Base-by-base conservation (phyloP, 129 eudicot genomes). In the Lactuca saligna region DNA sequence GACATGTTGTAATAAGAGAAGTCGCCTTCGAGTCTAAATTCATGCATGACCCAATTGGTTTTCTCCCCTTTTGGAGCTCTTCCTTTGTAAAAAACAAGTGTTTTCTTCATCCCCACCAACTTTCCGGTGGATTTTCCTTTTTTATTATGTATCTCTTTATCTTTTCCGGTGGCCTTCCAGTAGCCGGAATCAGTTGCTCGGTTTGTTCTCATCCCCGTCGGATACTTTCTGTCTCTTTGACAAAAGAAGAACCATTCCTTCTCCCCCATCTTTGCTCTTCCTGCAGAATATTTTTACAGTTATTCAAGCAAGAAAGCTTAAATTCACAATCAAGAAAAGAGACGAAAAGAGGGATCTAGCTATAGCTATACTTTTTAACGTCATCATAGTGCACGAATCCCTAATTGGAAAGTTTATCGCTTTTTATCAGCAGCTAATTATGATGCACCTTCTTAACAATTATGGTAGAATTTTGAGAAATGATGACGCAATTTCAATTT, bases 161-260 rank as follows among this genome's bases (percentile, higher is more conserved):
- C 97, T 68, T 90, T 90, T 53, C 97, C 97, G 16, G 97, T 90
- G 3, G 97, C 97, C 69, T 90, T 90, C 97, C 97, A 90, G 64
- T 90, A 90, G 10, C 97, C 97, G 1, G 94, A 82, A 69, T 84
- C 94, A 0, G 97, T 90, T 6, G 97, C 97, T 60, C 97, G 68
- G 48, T 90, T 90, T 3, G 97, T 90, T 72, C 97, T 80, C 97
- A 84, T 90, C 44, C 97, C 97, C 0, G 97, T 90, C 14, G 97
- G 97, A 61, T 90, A 90, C 80, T 90, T 90, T 16, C 97, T 61
- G 67, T 90, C 97, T 76, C 87, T 68, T 70, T 84, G 94, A 76
- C 83, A 84, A 57, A 84, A 90, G 57, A 90, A 90, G 83, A 60
- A 90, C 85, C 86, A 84, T 65, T 90, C 97, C 54, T 86, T 90